Evolutionary conservation across 2,329 filamentous ascomycete genomes (phyloP), one percentile per base, ranked within the genome.

Genomic region (Fonsecaea monophora): DNA sequence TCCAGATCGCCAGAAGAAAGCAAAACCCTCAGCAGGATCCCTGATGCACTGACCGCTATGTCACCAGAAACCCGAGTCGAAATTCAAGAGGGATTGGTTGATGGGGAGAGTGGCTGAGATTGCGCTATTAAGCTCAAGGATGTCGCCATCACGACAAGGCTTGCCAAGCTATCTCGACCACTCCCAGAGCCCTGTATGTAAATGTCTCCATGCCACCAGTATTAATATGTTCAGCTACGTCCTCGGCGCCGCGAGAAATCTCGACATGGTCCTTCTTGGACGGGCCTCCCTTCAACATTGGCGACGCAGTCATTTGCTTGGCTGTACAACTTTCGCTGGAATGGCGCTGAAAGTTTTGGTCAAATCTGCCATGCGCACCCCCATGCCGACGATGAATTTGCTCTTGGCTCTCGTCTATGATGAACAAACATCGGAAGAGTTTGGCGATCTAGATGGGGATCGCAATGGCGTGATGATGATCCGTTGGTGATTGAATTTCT

Each of bases 81-180:
- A 42, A 42, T 7, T 42, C 15, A n/a, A n/a, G 13, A 42, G 13
- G 40, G 1, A 42, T 42, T n/a, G 13, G 21, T 53, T 21, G 13
- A 53, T 10, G 21, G 4, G 18, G 21, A 34, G 50, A 53, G 50
- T 48, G 32, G 25, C 3, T n/a, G 12, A 30, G 30, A 61, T 61
- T 32, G 59, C 59, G 59, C 48, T 40, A 61, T 61, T 12, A 13
- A 8, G 34, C n/a, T 34, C 30, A 53, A 34, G 18, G 35, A 61
- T 61, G 59, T 61, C 59, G 59, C 59, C 59, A 61, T 61, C 21
- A 18, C 4, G 45, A 53, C 45, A 35, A 60, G 59, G 40, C 40
- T 45, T 53, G 59, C 59, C 59, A 60, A 60, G 57, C n/a, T 18
- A 40, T 18, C 25, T 30, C 38, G 35, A 42, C 21, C 38, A 60